Evolutionary conservation across 1,139 yeast genomes (phyloP).

Genomic region (Magnusiomyces magnusii): DNA sequence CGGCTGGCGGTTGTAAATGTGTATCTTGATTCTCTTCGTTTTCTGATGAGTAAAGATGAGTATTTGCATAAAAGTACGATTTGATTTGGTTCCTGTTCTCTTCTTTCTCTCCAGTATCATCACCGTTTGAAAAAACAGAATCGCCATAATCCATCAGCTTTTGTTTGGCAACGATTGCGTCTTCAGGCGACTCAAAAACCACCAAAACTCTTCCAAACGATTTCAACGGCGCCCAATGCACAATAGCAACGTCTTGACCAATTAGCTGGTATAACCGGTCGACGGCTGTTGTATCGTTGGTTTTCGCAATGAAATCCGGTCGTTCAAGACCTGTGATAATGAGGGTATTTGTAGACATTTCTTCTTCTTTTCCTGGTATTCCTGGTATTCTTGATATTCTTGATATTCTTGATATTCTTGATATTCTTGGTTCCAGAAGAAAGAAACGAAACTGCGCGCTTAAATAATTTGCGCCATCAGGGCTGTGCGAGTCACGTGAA

Average conservation of each 20-base stretch:
- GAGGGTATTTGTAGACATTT: slow-evolving; percentile 20
- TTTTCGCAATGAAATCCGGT: slow-evolving; percentile 15
- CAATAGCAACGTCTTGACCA: slow-evolving; percentile 15
- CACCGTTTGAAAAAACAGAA: not conserved
- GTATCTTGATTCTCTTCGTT: slow-evolving; percentile 15
- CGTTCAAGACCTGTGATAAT: slow-evolving; percentile 21
- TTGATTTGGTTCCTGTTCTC: slow-evolving; percentile 12
- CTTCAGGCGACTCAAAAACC: slow-evolving; percentile 27
- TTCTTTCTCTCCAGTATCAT: no score
- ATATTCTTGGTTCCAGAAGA: not conserved
- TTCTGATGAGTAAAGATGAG: slow-evolving; percentile 19
- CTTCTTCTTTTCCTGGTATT: not conserved
- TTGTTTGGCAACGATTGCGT: slow-evolving; percentile 26
- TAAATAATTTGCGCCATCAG: not conserved
- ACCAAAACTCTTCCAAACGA: slow-evolving; percentile 34
- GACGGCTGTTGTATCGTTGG: not conserved
- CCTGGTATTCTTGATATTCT: no score
- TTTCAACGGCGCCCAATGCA: slow-evolving; percentile 34
- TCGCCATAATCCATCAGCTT: not conserved
- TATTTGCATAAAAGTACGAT: slow-evolving; percentile 21
- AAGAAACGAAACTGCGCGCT: not conserved
- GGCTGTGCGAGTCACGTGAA: not conserved
- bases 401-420: not conserved
- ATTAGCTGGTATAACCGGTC: slow-evolving; percentile 1
- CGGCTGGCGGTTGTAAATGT: slow-evolving; percentile 35